Conservation (phyloP, 331 rosid genomes). For the Pyrus hybrid region DNA sequence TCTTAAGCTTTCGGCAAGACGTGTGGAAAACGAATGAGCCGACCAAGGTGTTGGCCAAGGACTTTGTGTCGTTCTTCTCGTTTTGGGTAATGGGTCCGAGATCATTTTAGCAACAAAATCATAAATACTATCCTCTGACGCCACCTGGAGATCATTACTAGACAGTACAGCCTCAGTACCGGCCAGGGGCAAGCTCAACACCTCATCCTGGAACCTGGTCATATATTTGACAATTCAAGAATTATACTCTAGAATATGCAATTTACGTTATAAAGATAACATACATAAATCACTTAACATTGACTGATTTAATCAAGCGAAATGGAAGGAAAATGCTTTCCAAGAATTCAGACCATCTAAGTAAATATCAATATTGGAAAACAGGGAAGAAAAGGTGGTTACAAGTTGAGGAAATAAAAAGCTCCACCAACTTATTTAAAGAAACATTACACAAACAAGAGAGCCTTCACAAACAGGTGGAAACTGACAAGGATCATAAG, state of each 20-base stretch:
- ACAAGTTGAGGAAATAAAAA: not conserved
- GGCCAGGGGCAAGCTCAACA: slow-evolving; percentile 37
- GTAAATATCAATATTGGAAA: not conserved
- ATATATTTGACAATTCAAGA: not conserved
- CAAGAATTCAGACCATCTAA: not conserved
- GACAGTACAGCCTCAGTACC: slow-evolving; percentile 45
- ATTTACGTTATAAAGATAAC: not conserved
- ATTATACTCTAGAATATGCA: not conserved
- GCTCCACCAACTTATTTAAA: not conserved
- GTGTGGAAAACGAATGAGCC: slow-evolving; percentile 42
- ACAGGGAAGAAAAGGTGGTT: not conserved
- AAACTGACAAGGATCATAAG: not conserved
- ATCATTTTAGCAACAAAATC: slow-evolving; percentile 42
- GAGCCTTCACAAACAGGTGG: not conserved
- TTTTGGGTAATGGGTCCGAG: slow-evolving; percentile 31
- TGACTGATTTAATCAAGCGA: not conserved
- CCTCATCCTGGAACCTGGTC: slow-evolving; percentile 33
- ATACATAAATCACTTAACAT: not conserved
- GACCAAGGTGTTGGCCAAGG: slow-evolving; percentile 29
- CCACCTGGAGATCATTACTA: slow-evolving; percentile 35
- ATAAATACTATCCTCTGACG: slow-evolving; percentile 39
- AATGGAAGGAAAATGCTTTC: not conserved
- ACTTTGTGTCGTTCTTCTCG: slow-evolving; percentile 28
- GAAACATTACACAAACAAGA: not conserved
- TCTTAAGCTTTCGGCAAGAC: slow-evolving; percentile 39